Base-by-base conservation (phyloP, 768 basidiomycete species). In the Suillus spraguei region DNA sequence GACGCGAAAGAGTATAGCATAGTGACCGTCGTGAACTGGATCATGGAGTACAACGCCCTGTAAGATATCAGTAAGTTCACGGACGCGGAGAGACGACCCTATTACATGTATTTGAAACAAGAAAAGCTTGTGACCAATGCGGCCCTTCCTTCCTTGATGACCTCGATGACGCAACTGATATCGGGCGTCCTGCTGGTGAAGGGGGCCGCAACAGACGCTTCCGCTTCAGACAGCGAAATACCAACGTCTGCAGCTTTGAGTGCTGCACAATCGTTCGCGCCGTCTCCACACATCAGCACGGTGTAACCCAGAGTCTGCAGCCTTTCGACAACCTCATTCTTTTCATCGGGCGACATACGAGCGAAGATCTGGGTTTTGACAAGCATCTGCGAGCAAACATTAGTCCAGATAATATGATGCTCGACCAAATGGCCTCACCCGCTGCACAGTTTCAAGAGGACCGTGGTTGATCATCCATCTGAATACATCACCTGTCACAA, bases 271-370 rank as follows among this genome's bases (percentile, higher is more conserved):
- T 99, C 97, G 72, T 99, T 99, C 2, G 97, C 97, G 47, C 97
- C 97, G 71, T 99, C 97, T 39, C 97, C 97, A 69, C 97, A 99
- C 90, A 99, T 99, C 11, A 97, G 84, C 16, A 99, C 97, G 1
- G 92, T 97, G 73, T 99, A 99, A 11, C 97, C 97, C 28, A 99
- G 83, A 2, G 85, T 81, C 70, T 99, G 97, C 13, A 99, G 81
- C 2, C 97, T 86, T 75, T 99, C 97, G 20, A 99, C 94, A 20
- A 99, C 87, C 74, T 99, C 97, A 68, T 98, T 97, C 79, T 99
- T 99, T 81, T 99, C 97, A 72, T 99, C 97, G 0, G 97, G 97
- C 10, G 97, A 99, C 97, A 99, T 99, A 28, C 97, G 87, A 10
- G 97, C 96, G 74, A 95, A 99, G 53, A 99, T 89, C 73, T 97